phyloP scores from a whole-genome alignment of 768 basidiomycete species.

The Termitomyces sp. region DNA sequence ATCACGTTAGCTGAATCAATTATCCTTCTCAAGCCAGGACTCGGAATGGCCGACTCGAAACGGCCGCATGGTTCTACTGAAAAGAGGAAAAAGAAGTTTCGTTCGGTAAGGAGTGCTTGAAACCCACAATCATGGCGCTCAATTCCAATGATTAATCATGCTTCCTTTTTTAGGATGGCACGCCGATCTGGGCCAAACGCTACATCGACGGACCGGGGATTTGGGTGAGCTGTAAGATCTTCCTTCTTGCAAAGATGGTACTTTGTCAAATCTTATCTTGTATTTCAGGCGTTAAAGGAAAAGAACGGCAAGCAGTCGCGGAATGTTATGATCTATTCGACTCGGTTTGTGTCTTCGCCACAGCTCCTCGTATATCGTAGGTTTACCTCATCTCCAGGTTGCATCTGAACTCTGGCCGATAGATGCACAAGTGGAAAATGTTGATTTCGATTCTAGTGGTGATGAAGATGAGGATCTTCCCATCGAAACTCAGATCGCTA shows the following conservation, averaged over 20 bases:
- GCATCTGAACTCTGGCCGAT: conserved; percentile 70
- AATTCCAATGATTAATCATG: neutral
- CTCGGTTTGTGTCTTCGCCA: conserved; percentile 39
- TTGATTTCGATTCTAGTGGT: conserved; percentile 28
- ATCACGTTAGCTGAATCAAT: too few relatives aligned
- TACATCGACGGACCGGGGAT: conserved; percentile 76
- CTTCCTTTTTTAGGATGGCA: conserved; percentile 47
- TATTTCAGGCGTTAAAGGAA: conserved; percentile 61
- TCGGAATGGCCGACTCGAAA: conserved; percentile 3
- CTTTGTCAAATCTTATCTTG: neutral
- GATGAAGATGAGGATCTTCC: conserved; percentile 36
- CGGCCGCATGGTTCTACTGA: conserved; percentile 6
- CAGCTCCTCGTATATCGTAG: neutral
- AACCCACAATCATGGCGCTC: neutral
- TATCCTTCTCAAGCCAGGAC: neutral
- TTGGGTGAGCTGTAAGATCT: conserved; percentile 67
- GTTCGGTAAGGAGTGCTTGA: conserved; percentile 33
- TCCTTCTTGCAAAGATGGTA: neutral
- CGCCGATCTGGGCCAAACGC: conserved; percentile 59
- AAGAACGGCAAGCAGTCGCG: conserved; percentile 70
- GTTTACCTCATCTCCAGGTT: conserved; percentile 39
- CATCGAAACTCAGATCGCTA: conserved; percentile 66
- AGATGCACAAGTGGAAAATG: conserved; percentile 17
- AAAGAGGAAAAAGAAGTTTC: conserved; percentile 43
- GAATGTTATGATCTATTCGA: conserved; percentile 80